A percentile compares a stretch with the other conserved stretches of the same genome.
These are phyloP conservation scores for Yamadazyma pseudoaaseri DNA, from an alignment of 1,139 yeast genomes.

Conservation along the genomic window DNA sequence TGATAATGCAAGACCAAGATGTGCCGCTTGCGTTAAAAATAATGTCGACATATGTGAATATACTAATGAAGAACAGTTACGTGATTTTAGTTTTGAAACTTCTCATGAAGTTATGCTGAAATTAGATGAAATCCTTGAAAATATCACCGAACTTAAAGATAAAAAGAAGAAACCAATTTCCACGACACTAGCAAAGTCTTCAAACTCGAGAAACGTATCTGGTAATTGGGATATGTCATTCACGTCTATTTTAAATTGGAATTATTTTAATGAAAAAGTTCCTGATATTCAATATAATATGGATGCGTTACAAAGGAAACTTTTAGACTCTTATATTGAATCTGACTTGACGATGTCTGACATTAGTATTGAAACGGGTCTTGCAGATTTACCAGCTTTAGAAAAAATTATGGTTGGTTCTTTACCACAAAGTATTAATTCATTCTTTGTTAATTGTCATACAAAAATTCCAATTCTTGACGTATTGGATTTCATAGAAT, in stretches of 20 bases:
- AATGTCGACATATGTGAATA: slow-evolving; percentile 33
- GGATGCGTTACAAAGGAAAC: slow-evolving; percentile 12
- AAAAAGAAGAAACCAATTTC: background rate
- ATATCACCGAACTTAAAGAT: slow-evolving; percentile 21
- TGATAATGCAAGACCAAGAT: slow-evolving; percentile 50
- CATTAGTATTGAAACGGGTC: slow-evolving; percentile 16
- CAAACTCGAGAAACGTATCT: background rate
- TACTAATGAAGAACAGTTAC: slow-evolving; percentile 26
- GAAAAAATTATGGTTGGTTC: slow-evolving; percentile 22
- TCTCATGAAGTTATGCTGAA: slow-evolving; percentile 22
- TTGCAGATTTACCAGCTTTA: slow-evolving; percentile 16
- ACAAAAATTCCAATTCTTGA: slow-evolving; percentile 37
- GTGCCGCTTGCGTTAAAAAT: slow-evolving; percentile 47
- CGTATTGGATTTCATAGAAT: slow-evolving; percentile 28
- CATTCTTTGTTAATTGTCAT: slow-evolving; percentile 35
- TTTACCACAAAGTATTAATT: slow-evolving; percentile 23
- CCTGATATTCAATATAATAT: slow-evolving; percentile 17
- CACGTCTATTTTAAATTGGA: slow-evolving; percentile 27
- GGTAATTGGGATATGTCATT: slow-evolving; percentile 40
- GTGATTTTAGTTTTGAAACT: slow-evolving; percentile 28
- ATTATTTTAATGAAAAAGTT: slow-evolving; percentile 19
- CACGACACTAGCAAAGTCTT: background rate
- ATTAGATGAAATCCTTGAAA: slow-evolving; percentile 30
- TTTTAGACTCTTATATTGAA: slow-evolving; percentile 19
- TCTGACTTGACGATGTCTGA: slow-evolving; percentile 7